These are phyloP conservation scores for Stagonosporopsis vannaccii DNA, from an alignment of 2,329 filamentous ascomycete species.

Conservation along the genomic window DNA sequence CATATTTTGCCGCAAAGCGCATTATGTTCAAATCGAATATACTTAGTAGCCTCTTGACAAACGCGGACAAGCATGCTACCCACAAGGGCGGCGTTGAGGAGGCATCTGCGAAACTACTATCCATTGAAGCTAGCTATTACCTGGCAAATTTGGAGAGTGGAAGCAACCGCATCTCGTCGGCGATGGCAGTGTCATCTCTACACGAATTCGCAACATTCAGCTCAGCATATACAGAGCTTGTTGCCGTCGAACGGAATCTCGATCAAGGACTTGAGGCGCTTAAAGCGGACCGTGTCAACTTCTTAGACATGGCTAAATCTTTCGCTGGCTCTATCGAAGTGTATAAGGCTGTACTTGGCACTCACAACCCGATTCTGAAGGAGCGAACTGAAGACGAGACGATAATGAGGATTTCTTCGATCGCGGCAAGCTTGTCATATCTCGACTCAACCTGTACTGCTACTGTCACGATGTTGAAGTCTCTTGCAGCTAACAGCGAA, in stretches of 20 bases:
- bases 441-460: slow-evolving; percentile 30
- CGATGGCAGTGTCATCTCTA: slow-evolving; percentile 78
- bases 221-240: slow-evolving; percentile 82
- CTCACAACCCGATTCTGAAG: slow-evolving; percentile 23
- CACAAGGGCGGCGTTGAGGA: slow-evolving; percentile 76
- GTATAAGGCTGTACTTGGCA: slow-evolving; percentile 25
- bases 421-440: slow-evolving; percentile 32
- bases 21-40: slow-evolving; percentile 80
- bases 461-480: slow-evolving; percentile 21
- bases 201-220: slow-evolving; percentile 81
- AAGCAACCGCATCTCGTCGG: slow-evolving; percentile 83
- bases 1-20: slow-evolving; percentile 85
- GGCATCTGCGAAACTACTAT: slow-evolving; percentile 67
- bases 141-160: slow-evolving; percentile 83
- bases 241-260: slow-evolving; percentile 87
- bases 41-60: slow-evolving; percentile 22
- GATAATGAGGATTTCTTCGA: slow-evolving; percentile 28
- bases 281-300: slow-evolving; percentile 83
- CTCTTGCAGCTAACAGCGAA: slow-evolving; percentile 11
- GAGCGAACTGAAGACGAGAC: slow-evolving; percentile 37
- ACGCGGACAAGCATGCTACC: slow-evolving; percentile 66
- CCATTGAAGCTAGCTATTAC: slow-evolving; percentile 81
- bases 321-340: slow-evolving; percentile 63
- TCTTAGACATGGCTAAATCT: slow-evolving; percentile 81
- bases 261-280: slow-evolving; percentile 88